Conservation (phyloP, 352 stramenopile species). For the Pythium aristosporum region DNA sequence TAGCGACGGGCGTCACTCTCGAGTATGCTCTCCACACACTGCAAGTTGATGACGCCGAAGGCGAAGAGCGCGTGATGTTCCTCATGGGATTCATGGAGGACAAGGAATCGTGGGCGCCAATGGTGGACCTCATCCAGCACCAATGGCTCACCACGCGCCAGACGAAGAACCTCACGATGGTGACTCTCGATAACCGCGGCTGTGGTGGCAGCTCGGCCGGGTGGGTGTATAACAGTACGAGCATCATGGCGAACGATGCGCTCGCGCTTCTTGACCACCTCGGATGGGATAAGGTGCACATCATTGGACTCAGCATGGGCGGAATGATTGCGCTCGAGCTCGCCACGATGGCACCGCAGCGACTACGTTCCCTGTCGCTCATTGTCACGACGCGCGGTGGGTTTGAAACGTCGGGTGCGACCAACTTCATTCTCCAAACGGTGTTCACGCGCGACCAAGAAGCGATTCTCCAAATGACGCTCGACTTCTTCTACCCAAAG, state of each 20-base stretch:
- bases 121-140: constrained; percentile 44
- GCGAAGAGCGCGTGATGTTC: constrained; percentile 46
- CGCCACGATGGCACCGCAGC: constrained; percentile 36
- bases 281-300: constrained; percentile 35
- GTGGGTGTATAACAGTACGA: constrained; percentile 53
- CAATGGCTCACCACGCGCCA: constrained; percentile 35
- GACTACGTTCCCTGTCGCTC: constrained; percentile 59
- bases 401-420: constrained; percentile 33
- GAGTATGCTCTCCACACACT: constrained; percentile 47
- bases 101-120: constrained; percentile 56
- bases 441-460: constrained; percentile 35
- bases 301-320: constrained; percentile 50
- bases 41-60: constrained; percentile 7
- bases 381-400: constrained; percentile 58
- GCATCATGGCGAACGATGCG: constrained; percentile 54
- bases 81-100: constrained; percentile 54
- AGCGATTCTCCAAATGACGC: constrained; percentile 41
- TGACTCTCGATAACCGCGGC: constrained; percentile 62
- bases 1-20: constrained; percentile 48
- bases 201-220: constrained; percentile 41
- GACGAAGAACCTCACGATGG: constrained; percentile 39
- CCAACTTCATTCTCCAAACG: constrained; percentile 35
- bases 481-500: constrained; percentile 60
- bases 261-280: constrained; percentile 59
- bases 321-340: constrained; percentile 75